Percentiles rank a stretch among this genome's conserved stretches.
Evolutionary conservation across 768 basidiomycete species (phyloP).

Genomic region (Amanita jacksonii): DNA sequence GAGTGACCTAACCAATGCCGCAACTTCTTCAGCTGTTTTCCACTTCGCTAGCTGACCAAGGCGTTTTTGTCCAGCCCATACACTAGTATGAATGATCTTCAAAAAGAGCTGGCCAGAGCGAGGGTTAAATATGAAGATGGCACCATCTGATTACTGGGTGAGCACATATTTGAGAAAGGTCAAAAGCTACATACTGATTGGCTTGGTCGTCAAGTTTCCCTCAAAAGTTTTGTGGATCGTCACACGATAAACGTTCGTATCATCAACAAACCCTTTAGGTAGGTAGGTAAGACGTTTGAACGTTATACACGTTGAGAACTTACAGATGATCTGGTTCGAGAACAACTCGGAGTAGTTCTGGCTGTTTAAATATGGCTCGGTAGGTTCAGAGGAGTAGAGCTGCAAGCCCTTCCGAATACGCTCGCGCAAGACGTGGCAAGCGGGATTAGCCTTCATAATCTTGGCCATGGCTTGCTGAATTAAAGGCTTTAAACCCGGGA

Average conservation of each 20-base stretch:
- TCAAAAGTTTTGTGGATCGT: conserved; percentile 99
- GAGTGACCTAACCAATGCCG: conserved; percentile 90
- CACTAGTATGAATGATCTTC: conserved; percentile 99
- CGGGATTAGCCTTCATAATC: conserved; percentile 99
- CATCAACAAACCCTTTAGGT: conserved; percentile 85
- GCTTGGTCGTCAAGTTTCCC: conserved; percentile 98
- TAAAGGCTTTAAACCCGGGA: conserved; percentile 97
- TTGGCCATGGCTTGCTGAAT: conserved; percentile 99
- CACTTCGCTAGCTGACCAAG: conserved; percentile 98
- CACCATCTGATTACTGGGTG: conserved; percentile 49
- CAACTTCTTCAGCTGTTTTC: conserved; percentile 99
- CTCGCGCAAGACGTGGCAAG: conserved; percentile 93
- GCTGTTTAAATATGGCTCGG: conserved; percentile 97
- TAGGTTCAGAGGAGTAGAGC: conserved; percentile 97
- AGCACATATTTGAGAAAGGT: neutral
- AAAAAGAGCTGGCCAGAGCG: conserved; percentile 96
- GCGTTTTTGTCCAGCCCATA: conserved; percentile 99
- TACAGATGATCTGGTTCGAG: conserved; percentile 96
- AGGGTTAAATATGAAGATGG: conserved; percentile 99
- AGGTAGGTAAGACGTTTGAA: conserved; percentile 5
- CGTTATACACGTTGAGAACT: conserved; percentile 12
- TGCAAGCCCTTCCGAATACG: conserved; percentile 98
- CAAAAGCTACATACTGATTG: conserved; percentile 61
- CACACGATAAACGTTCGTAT: conserved; percentile 99
- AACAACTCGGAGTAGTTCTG: conserved; percentile 96